phyloP scores from a whole-genome alignment of 176 grass and related monocot species.

The Oryza officinalis region DNA sequence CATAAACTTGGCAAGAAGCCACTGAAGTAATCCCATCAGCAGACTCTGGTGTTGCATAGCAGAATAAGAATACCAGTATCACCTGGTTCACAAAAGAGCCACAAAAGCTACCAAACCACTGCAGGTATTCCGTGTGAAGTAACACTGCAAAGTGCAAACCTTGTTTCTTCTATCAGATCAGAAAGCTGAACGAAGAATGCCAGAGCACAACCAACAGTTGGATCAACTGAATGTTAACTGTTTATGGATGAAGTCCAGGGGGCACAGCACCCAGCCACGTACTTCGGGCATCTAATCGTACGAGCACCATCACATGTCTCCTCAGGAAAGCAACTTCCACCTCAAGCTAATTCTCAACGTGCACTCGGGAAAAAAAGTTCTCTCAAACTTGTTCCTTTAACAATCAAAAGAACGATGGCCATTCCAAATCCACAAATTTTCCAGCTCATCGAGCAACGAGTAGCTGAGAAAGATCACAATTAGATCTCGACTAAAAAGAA shows the following conservation, averaged over 20 bases:
- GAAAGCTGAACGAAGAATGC: conserved; percentile 31
- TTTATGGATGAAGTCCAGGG: conserved; percentile 15
- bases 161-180: conserved; percentile 25
- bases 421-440: conserved; percentile 27
- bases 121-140: conserved; percentile 11
- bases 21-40: neutral
- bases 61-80: conserved; percentile 28
- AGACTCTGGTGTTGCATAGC: conserved; percentile 6
- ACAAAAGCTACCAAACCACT: neutral
- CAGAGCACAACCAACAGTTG: conserved; percentile 24
- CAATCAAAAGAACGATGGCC: conserved; percentile 15
- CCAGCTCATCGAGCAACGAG: conserved; percentile 22
- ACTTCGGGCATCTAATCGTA: conserved; percentile 26
- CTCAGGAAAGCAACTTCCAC: conserved; percentile 17
- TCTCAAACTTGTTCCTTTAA: conserved; percentile 15
- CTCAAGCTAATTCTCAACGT: conserved; percentile 12
- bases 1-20: neutral
- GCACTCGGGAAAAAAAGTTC: neutral
- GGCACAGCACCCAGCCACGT: neutral
- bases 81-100: neutral
- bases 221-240: neutral
- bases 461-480: neutral
- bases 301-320: conserved; percentile 6
- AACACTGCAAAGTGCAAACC: neutral
- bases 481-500: conserved; percentile 4